phyloP scores from a whole-genome alignment of 495 filamentous ascomycete species.

The Tuber borchii region DNA sequence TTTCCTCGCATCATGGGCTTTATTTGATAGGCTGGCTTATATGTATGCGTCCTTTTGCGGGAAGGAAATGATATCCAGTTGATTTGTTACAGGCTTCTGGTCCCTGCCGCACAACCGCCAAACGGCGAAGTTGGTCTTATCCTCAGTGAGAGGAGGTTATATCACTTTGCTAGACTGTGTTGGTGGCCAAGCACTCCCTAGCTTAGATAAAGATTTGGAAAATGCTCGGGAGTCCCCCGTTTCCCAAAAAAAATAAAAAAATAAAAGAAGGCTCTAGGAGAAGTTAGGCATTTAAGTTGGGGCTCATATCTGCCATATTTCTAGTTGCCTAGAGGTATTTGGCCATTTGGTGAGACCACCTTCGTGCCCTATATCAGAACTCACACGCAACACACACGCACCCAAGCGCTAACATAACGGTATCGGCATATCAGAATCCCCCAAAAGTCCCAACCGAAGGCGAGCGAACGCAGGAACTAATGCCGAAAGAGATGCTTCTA shows the following conservation, averaged over 20 bases:
- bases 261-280: background rate
- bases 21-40: background rate
- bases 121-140: background rate
- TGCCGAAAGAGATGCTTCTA: background rate
- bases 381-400: background rate
- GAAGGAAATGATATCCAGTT: background rate
- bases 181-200: background rate
- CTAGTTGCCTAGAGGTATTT: background rate
- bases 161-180: background rate
- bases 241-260: too few relatives aligned
- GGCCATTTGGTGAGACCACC: background rate
- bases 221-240: too few relatives aligned
- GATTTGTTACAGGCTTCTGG: background rate
- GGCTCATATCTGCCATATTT: background rate
- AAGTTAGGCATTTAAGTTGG: background rate
- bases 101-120: background rate
- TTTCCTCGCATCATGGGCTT: background rate
- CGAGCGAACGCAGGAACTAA: background rate
- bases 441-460: background rate
- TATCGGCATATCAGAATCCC: background rate
- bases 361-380: background rate
- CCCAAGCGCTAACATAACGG: background rate
- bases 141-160: background rate
- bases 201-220: background rate
- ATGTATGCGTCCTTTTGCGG: background rate